Evolutionary conservation across 352 stramenopile genomes (phyloP), one percentile per base, ranked within the genome.

Genomic region (Phytophthora tentaculata): DNA sequence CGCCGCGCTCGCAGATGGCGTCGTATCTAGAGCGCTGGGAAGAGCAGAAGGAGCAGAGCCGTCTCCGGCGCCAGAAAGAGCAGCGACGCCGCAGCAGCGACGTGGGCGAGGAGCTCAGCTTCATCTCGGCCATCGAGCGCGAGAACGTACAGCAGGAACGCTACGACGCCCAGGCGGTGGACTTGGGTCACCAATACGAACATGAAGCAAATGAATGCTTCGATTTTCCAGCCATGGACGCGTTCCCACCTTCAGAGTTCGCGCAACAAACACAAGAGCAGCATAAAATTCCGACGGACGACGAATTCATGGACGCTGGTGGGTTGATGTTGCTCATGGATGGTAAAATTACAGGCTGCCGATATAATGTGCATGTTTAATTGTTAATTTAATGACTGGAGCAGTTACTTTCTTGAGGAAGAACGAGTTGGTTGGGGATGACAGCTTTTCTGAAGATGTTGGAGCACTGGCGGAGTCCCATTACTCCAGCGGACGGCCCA

Each of bases 301-400:
- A 90, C 17, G 80, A 92, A 43, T 94, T 94, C 66, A 68, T 91
- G 2, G 82, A 94, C 61, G 86, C 81, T 52, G 85, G 85, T 93
- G 56, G 35, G 80, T 76, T 54, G 14, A 19, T 14, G 20, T 8
- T 19, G 26, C 14, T 50, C 12, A 56, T 35, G 29, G 53, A n/a
- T 37, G 22, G 17, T 45, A 35, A 24, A 51, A 35, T 24, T 45
- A 20, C 49, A 43, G 19, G 17, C 20, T 78, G 26, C 32, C 14
- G 29, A 28, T 32, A 17, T 45, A n/a, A 23, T 54, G n/a, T 29
- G 35, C 55, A 37, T 44, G 20, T 44, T 28, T 16, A 49, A 9
- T 56, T 43, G 29, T 13, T 45, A 1, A 17, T 45, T 55, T 9
- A 19, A 49, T 32, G 37, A 26, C 7, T 17, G 41, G 16, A 51